phyloP scores from a whole-genome alignment of 2,329 filamentous ascomycete species.

The Alternaria sp. region DNA sequence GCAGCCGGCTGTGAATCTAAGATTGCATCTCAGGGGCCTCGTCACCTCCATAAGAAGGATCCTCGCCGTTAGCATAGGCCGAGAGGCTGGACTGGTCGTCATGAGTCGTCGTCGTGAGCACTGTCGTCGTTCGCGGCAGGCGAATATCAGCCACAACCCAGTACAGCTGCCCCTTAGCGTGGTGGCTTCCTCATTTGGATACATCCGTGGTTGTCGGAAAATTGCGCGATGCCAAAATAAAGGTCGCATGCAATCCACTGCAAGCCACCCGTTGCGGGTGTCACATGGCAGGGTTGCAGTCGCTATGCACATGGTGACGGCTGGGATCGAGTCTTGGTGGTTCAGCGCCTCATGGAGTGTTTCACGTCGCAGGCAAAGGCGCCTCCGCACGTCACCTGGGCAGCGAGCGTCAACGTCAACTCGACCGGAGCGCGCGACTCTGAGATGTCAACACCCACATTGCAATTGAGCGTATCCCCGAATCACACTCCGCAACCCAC shows the following conservation, averaged over 20 bases:
- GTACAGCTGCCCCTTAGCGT: background rate
- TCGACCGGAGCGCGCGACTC: slow-evolving; percentile 1
- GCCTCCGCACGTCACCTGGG: background rate
- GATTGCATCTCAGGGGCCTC: slow-evolving; percentile 8
- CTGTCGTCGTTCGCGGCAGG: slow-evolving; percentile 10
- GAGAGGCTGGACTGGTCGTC: slow-evolving; percentile 8
- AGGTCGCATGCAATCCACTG: background rate
- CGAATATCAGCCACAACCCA: background rate
- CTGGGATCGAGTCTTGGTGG: background rate
- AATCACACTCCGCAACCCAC: slow-evolving; percentile 2
- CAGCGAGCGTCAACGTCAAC: background rate
- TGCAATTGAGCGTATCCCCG: background rate
- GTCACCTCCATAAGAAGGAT: slow-evolving; percentile 2
- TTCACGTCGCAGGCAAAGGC: slow-evolving; percentile 3
- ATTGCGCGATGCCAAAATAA: slow-evolving; percentile 13
- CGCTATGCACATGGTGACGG: background rate
- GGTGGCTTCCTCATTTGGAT: background rate
- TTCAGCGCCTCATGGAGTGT: background rate
- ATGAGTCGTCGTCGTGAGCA: slow-evolving; percentile 8
- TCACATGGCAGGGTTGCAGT: slow-evolving; percentile 2
- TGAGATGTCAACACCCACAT: background rate
- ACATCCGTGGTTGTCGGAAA: background rate
- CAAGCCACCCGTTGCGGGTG: slow-evolving; percentile 23
- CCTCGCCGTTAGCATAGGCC: background rate
- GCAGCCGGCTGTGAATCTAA: background rate